Evolutionary conservation across 202 grass and related monocot species (phyloP), one percentile per base, ranked within the genome.

Genomic region (Zoysia matrella): DNA sequence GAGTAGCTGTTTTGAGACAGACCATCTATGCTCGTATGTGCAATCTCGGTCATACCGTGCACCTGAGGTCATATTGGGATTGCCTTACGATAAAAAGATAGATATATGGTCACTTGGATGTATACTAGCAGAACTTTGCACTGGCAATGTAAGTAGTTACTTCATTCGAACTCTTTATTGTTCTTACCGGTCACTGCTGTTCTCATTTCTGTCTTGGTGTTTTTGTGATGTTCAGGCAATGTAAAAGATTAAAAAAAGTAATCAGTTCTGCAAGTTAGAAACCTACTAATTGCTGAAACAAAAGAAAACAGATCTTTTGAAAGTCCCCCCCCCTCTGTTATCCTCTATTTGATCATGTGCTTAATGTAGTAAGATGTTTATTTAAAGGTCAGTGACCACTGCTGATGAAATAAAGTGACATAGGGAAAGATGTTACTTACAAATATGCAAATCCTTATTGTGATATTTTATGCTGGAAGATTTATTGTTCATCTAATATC

Each of bases 91-190:
- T 22, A 22, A 22, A 22, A 22, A 22, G 22, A 22, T 22, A 22
- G 22, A 22, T 22, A 22, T 22, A 22, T 22, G 22, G 22, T 22
- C 22, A 22, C 22, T 22, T 22, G 22, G 22, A 22, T 22, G 22
- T 22, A 22, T 22, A 22, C 22, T 22, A 94, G 91, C 97, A 40
- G 97, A 99, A 90, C 89, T 99, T 79, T 99, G 97, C 86, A 94
- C 93, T 58, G 97, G 97, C 85, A 99, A 99, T 90, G 97, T 99
- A 93, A 92, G 97, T 86, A 39, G 15, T 73, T 71, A 79, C 60
- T 47, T 11, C 12, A 47, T 36, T 13, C 5, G 0, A 18, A 36
- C 45, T 79, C 73, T 76, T 30, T 30, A 71, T 51, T 41, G 8
- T 66, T 74, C 49, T 79, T 86, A 65, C 6, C 30, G 1, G 52